These are phyloP conservation scores for Penicillium italicum DNA, from an alignment of 2,329 filamentous ascomycete genomes.

Conservation along the genomic window DNA sequence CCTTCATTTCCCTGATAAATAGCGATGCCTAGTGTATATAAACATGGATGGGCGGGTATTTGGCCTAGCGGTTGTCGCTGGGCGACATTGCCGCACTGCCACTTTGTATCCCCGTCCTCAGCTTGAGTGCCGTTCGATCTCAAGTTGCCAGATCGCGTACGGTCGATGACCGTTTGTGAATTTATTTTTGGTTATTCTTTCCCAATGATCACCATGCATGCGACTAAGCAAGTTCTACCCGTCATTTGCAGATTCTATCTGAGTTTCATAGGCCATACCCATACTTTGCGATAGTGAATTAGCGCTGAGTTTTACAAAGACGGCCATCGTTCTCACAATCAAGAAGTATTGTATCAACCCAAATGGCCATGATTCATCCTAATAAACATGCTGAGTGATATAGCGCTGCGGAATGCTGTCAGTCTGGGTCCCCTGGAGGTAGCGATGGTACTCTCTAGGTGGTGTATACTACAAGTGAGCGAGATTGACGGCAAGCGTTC, in stretches of 20 bases:
- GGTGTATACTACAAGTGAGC: too few relatives aligned
- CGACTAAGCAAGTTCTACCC: neutral
- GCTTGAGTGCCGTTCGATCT: neutral
- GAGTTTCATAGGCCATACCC: conserved; percentile 24
- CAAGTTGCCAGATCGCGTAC: neutral
- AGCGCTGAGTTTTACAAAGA: neutral
- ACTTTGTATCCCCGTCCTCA: neutral
- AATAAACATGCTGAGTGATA: neutral
- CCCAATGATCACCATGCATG: neutral
- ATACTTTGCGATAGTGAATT: conserved; percentile 21
- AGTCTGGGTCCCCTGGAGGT: neutral
- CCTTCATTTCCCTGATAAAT: neutral
- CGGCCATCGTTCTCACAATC: neutral
- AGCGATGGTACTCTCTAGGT: neutral
- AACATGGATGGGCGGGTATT: neutral
- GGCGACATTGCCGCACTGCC: neutral
- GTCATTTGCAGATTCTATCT: conserved; percentile 20
- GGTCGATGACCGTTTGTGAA: too few relatives aligned
- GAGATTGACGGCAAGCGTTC: too few relatives aligned
- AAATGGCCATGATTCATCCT: neutral
- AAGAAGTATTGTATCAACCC: neutral
- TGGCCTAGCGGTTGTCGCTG: neutral
- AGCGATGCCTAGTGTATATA: too few relatives aligned
- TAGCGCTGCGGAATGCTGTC: neutral
- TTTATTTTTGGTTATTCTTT: too few relatives aligned